Percentiles rank a stretch among this genome's conserved stretches.
These are phyloP conservation scores for Claviceps sp. DNA, from an alignment of 2,329 filamentous ascomycete genomes.

Conservation along the genomic window DNA sequence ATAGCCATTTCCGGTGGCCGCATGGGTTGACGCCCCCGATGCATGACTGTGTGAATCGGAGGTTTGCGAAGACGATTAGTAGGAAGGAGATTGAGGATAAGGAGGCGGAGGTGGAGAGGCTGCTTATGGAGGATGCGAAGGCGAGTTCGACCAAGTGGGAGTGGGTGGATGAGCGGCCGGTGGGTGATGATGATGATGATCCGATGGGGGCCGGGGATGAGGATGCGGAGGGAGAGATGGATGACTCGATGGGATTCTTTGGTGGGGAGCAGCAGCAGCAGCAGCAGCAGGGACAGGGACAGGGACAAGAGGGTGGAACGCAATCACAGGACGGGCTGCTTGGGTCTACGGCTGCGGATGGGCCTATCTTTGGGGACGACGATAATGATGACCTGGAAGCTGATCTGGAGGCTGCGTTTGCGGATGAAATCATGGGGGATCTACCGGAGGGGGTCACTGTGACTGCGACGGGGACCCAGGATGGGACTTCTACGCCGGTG, in stretches of 20 bases:
- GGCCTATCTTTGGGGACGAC: conserved; percentile 21
- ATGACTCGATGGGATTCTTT: conserved; percentile 29
- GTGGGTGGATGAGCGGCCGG: conserved; percentile 42
- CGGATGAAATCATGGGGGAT: conserved; percentile 24
- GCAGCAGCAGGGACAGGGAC: conserved; percentile 10
- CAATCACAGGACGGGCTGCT: too few species aligned
- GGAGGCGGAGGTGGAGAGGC: conserved; percentile 62
- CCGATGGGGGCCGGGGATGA: conserved; percentile 27
- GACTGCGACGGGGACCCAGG: conserved; percentile 27
- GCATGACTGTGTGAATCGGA: conserved; percentile 68
- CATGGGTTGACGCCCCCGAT: conserved; percentile 82
- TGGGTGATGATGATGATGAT: conserved; percentile 23
- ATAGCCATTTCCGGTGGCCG: conserved; percentile 59
- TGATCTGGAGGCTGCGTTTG: conserved; percentile 41
- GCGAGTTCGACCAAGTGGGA: conserved; percentile 49
- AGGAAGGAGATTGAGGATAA: conserved; percentile 77
- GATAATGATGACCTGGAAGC: conserved; percentile 39
- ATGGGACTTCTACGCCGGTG: conserved; percentile 29
- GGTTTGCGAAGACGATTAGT: conserved; percentile 72
- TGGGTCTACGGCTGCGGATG: conserved; percentile 9
- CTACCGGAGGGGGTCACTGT: conserved; percentile 32
- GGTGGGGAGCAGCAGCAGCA: conserved; percentile 4
- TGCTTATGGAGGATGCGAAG: conserved; percentile 56
- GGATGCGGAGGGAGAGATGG: conserved; percentile 34
- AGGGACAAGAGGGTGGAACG: conserved; percentile 23